These are phyloP conservation scores for Fusarium annulatum DNA, from an alignment of 2,329 filamentous ascomycete genomes.

Conservation along the genomic window DNA sequence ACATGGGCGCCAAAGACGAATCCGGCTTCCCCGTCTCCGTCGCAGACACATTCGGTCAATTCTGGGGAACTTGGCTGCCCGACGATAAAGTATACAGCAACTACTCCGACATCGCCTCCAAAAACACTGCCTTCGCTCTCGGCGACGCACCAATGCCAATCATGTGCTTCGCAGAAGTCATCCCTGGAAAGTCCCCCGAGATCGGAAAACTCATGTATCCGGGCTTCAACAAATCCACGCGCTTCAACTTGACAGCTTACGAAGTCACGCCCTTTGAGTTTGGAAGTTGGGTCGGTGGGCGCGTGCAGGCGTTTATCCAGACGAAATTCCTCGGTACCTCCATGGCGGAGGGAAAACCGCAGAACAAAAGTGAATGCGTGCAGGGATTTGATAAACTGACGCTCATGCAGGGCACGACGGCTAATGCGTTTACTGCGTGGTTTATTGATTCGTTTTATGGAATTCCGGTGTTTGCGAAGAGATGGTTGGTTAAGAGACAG, in stretches of 20 bases:
- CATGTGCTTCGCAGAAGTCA: constrained; percentile 42
- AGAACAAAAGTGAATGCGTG: constrained; percentile 46
- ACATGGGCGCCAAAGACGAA: constrained; percentile 39
- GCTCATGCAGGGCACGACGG: constrained; percentile 47
- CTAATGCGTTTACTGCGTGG: constrained; percentile 44
- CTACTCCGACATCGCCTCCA: constrained; percentile 41
- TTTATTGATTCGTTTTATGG: constrained; percentile 45
- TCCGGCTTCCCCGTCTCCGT: constrained; percentile 43
- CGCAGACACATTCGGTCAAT: constrained; percentile 43
- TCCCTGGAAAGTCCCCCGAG: constrained; percentile 44
- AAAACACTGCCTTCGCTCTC: constrained; percentile 18
- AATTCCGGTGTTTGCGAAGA: constrained; percentile 41
- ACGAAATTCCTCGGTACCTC: constrained; percentile 46
- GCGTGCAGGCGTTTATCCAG: constrained; percentile 46
- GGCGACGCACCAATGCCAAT: constrained; percentile 47
- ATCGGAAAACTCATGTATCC: constrained; percentile 46
- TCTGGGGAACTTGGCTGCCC: constrained; percentile 43
- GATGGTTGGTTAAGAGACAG: constrained; percentile 26
- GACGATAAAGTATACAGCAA: constrained; percentile 27
- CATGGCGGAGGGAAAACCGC: constrained; percentile 40
- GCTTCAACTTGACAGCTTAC: constrained; percentile 48
- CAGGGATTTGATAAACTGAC: constrained; percentile 48
- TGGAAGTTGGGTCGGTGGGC: constrained; percentile 47
- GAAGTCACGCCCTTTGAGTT: constrained; percentile 50
- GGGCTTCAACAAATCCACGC: constrained; percentile 39